Base-by-base conservation (phyloP, 129 eudicot species). In the Escallonia herrerae region DNA sequence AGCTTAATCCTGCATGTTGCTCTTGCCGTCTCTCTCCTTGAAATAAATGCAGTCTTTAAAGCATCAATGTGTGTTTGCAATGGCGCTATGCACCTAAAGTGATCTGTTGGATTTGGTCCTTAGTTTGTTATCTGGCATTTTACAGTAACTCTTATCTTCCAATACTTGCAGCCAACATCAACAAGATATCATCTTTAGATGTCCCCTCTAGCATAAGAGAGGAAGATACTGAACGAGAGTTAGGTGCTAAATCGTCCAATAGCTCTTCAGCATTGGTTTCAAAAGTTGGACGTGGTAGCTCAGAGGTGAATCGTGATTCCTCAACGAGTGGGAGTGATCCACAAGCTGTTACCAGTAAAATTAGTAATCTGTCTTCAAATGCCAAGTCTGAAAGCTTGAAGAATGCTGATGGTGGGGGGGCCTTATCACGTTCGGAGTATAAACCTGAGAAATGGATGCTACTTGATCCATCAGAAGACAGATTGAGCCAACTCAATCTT, bases 381-480 rank as follows among this genome's bases (percentile, higher is more conserved):
- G 74, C 62, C 63, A 82, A 79, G 56, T 58, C 95, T 65, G 81
- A 65, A 38, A 75, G 69, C 65, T 75, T 78, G 15, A 83, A 84
- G 72, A 42, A n/a, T 69, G 42, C 48, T 40, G 65, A 62, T 42
- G 72, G 71, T 60, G 82, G 63, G 12, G 84, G 65, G 66, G 65
- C 45, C 12, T 48, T 38, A 45, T 60, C 80, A 69, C 72, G 43
- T 50, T 77, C 76, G 4, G 76, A 80, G 63, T 89, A 79, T 69
- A 84, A 73, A 72, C 97, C 99, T 49, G 96, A 94, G 75, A 76
- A 83, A 71, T 89, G 96, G 96, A 89, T 89, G 93, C 79, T 81
- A 70, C 84, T 65, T 22, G 78, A 77, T 33, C 77, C 75, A 38
- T 48, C 47, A 22, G 80, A 77, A 61, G 86, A 76, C 65, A 68